phyloP scores from a whole-genome alignment of 305 asterid genomes.

The Fraxinus angustifolia region DNA sequence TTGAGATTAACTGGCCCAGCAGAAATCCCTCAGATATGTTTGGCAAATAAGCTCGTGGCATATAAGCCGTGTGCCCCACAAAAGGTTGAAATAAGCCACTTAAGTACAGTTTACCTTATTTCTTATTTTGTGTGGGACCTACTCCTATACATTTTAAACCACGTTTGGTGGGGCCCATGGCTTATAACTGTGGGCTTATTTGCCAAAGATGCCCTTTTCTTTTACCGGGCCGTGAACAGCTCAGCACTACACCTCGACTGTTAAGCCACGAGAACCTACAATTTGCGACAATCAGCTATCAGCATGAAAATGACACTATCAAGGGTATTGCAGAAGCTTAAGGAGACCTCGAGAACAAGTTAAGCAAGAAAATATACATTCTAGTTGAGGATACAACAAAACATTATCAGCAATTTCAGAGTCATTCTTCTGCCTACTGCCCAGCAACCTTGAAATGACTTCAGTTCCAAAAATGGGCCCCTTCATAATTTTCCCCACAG shows the following conservation, averaged over 20 bases:
- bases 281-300: neutral
- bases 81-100: neutral
- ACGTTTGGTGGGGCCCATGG: neutral
- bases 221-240: neutral
- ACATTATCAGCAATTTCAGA: neutral
- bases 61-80: neutral
- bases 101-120: neutral
- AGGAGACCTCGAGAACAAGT: neutral
- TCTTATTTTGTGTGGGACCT: neutral
- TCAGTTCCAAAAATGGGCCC: neutral
- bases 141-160: neutral
- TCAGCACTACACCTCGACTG: neutral
- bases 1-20: neutral
- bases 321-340: neutral
- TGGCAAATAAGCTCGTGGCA: neutral
- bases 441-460: neutral
- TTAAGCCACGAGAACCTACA: neutral
- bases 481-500: neutral
- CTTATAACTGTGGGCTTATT: neutral
- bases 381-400: neutral
- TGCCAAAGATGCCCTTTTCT: neutral
- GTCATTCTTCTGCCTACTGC: neutral
- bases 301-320: neutral
- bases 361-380: neutral
- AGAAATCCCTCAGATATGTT: neutral